These are phyloP conservation scores for Bipolaris sorokiniana DNA, from an alignment of 2,329 filamentous ascomycete species.

Conservation along the genomic window DNA sequence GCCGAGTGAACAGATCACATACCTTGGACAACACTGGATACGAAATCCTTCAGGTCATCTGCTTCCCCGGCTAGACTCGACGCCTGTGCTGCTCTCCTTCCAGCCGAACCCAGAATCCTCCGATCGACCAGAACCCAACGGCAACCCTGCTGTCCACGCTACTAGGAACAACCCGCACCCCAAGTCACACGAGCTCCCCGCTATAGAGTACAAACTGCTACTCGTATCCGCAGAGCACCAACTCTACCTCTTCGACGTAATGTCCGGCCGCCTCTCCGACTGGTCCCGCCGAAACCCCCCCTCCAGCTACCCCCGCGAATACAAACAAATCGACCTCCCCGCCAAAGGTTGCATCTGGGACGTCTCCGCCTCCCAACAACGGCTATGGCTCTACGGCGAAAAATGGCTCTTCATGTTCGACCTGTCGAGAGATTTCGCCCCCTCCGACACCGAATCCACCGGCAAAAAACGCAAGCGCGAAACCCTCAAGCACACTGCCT, in stretches of 20 bases:
- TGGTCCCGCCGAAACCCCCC: constrained; percentile 87
- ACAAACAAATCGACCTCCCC: constrained; percentile 75
- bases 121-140: constrained; percentile 45
- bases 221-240: constrained; percentile 69
- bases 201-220: constrained; percentile 61
- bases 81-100: constrained; percentile 56
- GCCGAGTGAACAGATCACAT: constrained; percentile 54
- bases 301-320: constrained; percentile 74
- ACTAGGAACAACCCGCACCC: constrained; percentile 59
- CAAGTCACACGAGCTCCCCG: constrained; percentile 63
- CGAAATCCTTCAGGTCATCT: constrained; percentile 70
- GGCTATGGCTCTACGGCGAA: constrained; percentile 86
- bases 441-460: constrained; percentile 23
- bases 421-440: constrained; percentile 69
- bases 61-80: constrained; percentile 54
- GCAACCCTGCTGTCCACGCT: constrained; percentile 57
- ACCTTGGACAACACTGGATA: constrained; percentile 72
- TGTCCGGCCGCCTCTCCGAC: constrained; percentile 76
- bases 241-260: constrained; percentile 78
- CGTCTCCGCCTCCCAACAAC: constrained; percentile 56
- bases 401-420: constrained; percentile 94
- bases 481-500: constrained; percentile 49
- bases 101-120: constrained; percentile 44
- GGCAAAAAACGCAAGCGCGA: constrained; percentile 43
- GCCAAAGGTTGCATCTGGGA: constrained; percentile 89